phyloP scores from a whole-genome alignment of 2,329 filamentous ascomycete genomes.

The Diaporthe citrichinensis region DNA sequence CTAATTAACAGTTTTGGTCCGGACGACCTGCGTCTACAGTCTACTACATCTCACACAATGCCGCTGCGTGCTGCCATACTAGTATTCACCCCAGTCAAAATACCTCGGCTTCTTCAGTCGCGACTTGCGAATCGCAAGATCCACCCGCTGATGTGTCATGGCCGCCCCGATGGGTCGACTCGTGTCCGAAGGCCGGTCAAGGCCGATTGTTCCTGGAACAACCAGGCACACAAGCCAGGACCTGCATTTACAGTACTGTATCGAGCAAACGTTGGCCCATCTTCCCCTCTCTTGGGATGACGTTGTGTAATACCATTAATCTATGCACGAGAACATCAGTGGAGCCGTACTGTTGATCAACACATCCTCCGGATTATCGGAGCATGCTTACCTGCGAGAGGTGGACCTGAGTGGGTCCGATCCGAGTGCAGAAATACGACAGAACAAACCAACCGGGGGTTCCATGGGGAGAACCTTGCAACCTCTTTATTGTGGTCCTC shows the following conservation, averaged over 20 bases:
- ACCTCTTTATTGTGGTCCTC: neutral
- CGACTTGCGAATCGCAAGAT: neutral
- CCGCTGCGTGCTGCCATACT: neutral
- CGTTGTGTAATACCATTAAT: neutral
- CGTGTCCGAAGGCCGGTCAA: neutral
- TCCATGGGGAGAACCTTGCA: conserved; percentile 7
- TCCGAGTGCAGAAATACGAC: neutral
- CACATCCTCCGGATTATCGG: conserved; percentile 11
- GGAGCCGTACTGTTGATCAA: neutral
- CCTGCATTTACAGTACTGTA: neutral
- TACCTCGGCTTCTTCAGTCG: neutral
- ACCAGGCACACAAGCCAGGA: neutral
- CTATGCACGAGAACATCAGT: neutral
- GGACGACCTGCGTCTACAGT: neutral
- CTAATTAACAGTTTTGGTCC: neutral
- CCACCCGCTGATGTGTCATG: neutral
- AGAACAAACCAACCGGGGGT: neutral
- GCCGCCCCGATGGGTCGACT: neutral
- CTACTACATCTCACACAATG: neutral
- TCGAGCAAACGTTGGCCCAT: neutral
- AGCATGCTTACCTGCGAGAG: neutral
- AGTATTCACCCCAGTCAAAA: neutral
- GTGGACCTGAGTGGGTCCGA: neutral
- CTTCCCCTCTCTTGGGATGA: neutral
- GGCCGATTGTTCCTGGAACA: neutral